A percentile compares a stretch with the other conserved stretches of the same genome.
Evolutionary conservation across 352 stramenopile genomes (phyloP).

Genomic region (Globisporangium echinulatum): DNA sequence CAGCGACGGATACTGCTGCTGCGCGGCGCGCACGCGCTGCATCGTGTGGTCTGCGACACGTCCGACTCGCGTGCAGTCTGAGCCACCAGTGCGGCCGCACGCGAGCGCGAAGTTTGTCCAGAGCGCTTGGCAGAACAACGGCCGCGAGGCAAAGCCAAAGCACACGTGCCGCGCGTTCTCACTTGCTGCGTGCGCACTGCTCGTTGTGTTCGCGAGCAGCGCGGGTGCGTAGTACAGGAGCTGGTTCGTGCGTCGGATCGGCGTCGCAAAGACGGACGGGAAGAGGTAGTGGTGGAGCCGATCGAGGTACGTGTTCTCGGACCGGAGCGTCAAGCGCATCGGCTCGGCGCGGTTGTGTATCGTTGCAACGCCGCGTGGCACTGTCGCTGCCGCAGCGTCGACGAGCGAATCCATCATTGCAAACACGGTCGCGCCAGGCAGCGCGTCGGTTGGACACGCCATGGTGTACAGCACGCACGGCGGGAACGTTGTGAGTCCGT

Average conservation of each 20-base stretch:
- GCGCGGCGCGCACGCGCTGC: background rate
- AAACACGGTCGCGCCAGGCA: constrained; percentile 20
- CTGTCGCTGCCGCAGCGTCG: background rate
- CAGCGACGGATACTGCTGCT: background rate
- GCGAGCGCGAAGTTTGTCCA: constrained; percentile 8
- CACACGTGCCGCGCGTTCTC: constrained; percentile 11
- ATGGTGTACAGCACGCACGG: constrained; percentile 24
- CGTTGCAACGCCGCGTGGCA: too few species aligned
- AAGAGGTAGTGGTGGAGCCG: constrained; percentile 35
- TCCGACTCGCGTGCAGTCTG: background rate
- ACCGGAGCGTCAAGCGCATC: constrained; percentile 2
- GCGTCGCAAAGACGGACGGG: constrained; percentile 23
- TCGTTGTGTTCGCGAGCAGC: constrained; percentile 2
- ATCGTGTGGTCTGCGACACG: background rate
- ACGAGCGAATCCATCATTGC: constrained; percentile 29
- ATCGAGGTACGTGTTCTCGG: constrained; percentile 25
- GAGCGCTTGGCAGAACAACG: constrained; percentile 9
- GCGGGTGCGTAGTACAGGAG: constrained; percentile 22
- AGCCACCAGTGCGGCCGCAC: background rate
- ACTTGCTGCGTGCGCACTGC: background rate
- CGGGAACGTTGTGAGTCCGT: constrained; percentile 15
- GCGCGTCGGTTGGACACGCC: constrained; percentile 5
- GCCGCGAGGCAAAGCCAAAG: constrained; percentile 5
- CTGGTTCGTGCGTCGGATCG: constrained; percentile 29
- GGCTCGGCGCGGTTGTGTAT: too few species aligned